Evolutionary conservation across 1,284 basidiomycete species (phyloP).

Genomic region (Apiotrichum siamense): DNA sequence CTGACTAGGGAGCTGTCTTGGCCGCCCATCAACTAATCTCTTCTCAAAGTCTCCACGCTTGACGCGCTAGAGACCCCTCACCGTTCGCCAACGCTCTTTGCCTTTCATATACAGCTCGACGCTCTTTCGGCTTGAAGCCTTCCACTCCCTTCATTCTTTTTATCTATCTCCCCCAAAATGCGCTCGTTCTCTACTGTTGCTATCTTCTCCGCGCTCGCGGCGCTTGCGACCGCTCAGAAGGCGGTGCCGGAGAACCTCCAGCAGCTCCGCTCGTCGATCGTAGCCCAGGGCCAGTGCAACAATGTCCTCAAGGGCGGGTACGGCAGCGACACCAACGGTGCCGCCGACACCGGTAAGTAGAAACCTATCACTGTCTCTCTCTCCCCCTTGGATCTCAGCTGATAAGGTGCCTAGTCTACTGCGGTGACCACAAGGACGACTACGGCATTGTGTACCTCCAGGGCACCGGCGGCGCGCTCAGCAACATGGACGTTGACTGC

Average conservation of each 20-base stretch:
- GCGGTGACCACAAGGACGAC: neutral
- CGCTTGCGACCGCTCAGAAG: neutral
- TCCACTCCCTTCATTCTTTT: too few species aligned
- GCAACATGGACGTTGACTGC: constrained; percentile 1
- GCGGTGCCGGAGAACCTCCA: neutral
- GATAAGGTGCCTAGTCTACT: neutral
- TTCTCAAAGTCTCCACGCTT: too few species aligned
- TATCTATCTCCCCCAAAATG: neutral
- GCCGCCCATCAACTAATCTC: too few species aligned
- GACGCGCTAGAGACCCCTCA: too few species aligned
- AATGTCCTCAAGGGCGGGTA: neutral
- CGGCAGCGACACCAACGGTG: neutral
- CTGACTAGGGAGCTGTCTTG: too few species aligned
- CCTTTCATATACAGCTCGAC: too few species aligned
- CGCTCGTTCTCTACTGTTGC: neutral
- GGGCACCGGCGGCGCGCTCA: neutral
- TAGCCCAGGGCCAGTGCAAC: neutral
- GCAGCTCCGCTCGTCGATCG: neutral
- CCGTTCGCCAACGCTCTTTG: too few species aligned
- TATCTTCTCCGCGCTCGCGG: neutral
- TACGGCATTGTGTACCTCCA: neutral
- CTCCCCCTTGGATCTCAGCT: neutral
- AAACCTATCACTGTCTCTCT: too few species aligned
- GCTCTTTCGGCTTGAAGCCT: too few species aligned
- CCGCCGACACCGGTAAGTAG: neutral